phyloP scores from a whole-genome alignment of 192 early-diverging fungal genomes.

The Backusella sp. region DNA sequence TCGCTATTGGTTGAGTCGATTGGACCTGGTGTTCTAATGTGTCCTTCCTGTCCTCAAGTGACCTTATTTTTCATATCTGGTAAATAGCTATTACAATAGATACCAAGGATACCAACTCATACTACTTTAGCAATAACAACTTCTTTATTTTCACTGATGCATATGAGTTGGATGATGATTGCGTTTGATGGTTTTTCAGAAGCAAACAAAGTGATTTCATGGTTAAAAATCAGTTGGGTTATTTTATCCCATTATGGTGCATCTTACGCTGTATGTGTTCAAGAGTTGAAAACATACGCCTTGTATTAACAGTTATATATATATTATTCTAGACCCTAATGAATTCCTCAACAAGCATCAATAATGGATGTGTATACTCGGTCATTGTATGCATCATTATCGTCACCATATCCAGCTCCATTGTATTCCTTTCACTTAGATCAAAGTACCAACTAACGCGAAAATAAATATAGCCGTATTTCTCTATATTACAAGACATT shows the following conservation, averaged over 20 bases:
- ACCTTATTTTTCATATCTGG: conserved; percentile 70
- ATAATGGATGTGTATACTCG: conserved; percentile 43
- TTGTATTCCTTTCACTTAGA: conserved; percentile 6
- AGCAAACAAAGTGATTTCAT: conserved; percentile 15
- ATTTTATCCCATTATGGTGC: conserved; percentile 65
- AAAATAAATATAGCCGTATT: background rate
- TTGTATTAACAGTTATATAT: background rate
- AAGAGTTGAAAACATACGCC: no score
- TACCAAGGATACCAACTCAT: background rate
- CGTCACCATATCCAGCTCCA: conserved; percentile 14
- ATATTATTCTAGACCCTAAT: conserved; percentile 41
- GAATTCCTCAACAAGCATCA: conserved; percentile 38
- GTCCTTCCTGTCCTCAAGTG: conserved; percentile 57
- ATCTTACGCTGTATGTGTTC: conserved; percentile 53
- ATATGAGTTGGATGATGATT: conserved; percentile 75
- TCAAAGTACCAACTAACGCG: background rate
- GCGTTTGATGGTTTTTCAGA: conserved; percentile 66
- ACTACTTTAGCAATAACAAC: conserved; percentile 61
- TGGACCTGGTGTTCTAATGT: conserved; percentile 67
- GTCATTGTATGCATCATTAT: conserved; percentile 35
- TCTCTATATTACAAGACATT: no score
- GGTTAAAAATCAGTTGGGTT: conserved; percentile 49
- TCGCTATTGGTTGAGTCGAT: conserved; percentile 64
- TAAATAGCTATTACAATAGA: conserved; percentile 26
- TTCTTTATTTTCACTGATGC: conserved; percentile 65